Evolutionary conservation across 2,329 filamentous ascomycete species (phyloP).

Genomic region (Pyrenophora graminea): DNA sequence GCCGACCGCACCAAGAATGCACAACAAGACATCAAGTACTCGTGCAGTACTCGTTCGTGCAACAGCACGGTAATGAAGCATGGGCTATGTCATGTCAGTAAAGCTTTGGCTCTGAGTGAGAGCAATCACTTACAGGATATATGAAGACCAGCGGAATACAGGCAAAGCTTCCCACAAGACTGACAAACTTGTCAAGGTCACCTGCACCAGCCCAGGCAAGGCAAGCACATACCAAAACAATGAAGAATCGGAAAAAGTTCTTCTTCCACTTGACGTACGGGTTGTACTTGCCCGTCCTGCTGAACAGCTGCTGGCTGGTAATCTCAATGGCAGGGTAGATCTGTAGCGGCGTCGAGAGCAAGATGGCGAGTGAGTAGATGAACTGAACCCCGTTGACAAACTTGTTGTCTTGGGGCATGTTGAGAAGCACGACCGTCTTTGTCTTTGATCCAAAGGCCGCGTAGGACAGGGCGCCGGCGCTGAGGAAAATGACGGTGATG

Average conservation of each 20-base stretch:
- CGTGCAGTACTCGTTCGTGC: constrained; percentile 71
- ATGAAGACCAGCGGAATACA: constrained; percentile 97
- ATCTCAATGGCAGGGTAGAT: constrained; percentile 98
- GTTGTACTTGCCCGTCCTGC: constrained; percentile 93
- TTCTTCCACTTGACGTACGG: constrained; percentile 99
- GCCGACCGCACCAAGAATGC: constrained; percentile 79
- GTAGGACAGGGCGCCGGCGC: constrained; percentile 91
- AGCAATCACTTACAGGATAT: constrained; percentile 76
- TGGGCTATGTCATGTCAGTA: constrained; percentile 64
- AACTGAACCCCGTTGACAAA: constrained; percentile 96
- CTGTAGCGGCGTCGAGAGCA: constrained; percentile 91
- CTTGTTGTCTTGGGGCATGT: constrained; percentile 92
- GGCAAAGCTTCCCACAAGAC: constrained; percentile 93
- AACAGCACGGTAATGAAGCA: constrained; percentile 85
- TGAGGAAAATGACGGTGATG: constrained; percentile 87
- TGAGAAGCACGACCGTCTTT: constrained; percentile 94
- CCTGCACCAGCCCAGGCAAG: constrained; percentile 93
- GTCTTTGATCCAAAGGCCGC: constrained; percentile 94
- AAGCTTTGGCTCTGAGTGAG: background rate
- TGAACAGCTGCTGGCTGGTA: constrained; percentile 91
- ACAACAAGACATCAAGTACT: constrained; percentile 72
- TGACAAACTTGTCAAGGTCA: constrained; percentile 95
- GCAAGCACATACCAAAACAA: constrained; percentile 81
- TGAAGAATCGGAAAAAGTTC: constrained; percentile 92
- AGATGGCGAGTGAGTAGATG: constrained; percentile 95